phyloP scores from a whole-genome alignment of 1,139 yeast species.

The Nematodospora anomalae region DNA sequence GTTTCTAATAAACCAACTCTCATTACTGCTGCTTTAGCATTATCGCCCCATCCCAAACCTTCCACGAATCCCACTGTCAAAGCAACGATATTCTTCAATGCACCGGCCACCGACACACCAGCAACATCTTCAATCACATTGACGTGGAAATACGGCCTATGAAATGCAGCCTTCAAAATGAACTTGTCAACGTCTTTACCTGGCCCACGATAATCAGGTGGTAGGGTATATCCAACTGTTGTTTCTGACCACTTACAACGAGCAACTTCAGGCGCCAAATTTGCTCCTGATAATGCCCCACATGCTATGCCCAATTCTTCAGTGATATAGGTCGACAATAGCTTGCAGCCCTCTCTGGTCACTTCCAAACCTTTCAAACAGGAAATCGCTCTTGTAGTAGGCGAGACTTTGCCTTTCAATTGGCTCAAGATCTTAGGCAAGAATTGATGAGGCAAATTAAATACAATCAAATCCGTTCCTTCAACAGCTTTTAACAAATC shows the following conservation, averaged over 20 bases:
- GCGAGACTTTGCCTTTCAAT: constrained; percentile 41
- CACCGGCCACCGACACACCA: constrained; percentile 53
- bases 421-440: constrained; percentile 39
- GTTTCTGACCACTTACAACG: constrained; percentile 51
- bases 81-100: constrained; percentile 49
- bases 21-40: constrained; percentile 53
- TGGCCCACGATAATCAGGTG: constrained; percentile 40
- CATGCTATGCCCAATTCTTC: constrained; percentile 45
- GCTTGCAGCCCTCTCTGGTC: constrained; percentile 44
- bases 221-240: constrained; percentile 45
- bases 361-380: constrained; percentile 53
- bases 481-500: constrained; percentile 37
- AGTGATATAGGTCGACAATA: constrained; percentile 43
- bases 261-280: constrained; percentile 51
- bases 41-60: constrained; percentile 54
- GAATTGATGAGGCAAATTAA: constrained; percentile 52
- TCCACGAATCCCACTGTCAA: constrained; percentile 51
- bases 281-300: constrained; percentile 51
- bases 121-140: constrained; percentile 49
- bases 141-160: constrained; percentile 50
- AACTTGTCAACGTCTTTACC: constrained; percentile 45
- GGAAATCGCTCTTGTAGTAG: constrained; percentile 44
- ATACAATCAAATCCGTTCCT: constrained; percentile 47
- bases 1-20: constrained; percentile 47
- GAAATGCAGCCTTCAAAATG: constrained; percentile 46